phyloP scores from a whole-genome alignment of 2,329 filamentous ascomycete genomes.

The Seiridium cupressi region DNA sequence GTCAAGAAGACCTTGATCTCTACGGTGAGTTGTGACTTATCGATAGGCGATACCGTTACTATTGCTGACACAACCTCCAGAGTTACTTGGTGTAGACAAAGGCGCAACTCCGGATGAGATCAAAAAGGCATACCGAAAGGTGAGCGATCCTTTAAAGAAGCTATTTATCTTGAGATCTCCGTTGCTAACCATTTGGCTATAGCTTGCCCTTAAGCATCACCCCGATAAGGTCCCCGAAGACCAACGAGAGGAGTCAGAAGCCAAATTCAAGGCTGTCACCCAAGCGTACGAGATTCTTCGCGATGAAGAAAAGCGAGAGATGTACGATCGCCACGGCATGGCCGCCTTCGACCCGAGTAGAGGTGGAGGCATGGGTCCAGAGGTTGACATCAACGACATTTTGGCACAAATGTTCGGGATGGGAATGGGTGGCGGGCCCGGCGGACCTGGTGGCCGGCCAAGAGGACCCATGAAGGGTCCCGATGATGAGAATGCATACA shows the following conservation, averaged over 20 bases:
- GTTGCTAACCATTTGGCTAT: conserved; percentile 1
- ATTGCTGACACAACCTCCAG: conserved; percentile 40
- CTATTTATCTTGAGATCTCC: not conserved
- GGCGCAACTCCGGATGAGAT: conserved; percentile 75
- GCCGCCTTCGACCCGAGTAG: conserved; percentile 82
- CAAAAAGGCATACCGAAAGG: conserved; percentile 96
- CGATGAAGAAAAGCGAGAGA: conserved; percentile 87
- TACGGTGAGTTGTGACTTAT: conserved; percentile 41
- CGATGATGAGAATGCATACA: conserved; percentile 87
- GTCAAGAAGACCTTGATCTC: conserved; percentile 53
- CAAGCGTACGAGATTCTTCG: conserved; percentile 97
- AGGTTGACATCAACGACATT: conserved; percentile 87
- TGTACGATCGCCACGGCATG: conserved; percentile 96
- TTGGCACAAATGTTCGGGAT: conserved; percentile 89
- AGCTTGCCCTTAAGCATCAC: conserved; percentile 86
- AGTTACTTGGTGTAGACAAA: conserved; percentile 74
- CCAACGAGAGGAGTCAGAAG: conserved; percentile 80
- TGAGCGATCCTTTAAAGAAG: conserved; percentile 30
- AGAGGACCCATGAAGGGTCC: conserved; percentile 68
- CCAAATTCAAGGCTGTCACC: conserved; percentile 88
- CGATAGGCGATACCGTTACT: not conserved
- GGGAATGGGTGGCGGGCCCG: conserved; percentile 49
- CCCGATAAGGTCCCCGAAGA: conserved; percentile 93
- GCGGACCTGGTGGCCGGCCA: conserved; percentile 44
- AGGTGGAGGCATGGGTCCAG: conserved; percentile 62